Conservation (phyloP, 2,329 filamentous ascomycete species). For the Myriangium duriaei region DNA sequence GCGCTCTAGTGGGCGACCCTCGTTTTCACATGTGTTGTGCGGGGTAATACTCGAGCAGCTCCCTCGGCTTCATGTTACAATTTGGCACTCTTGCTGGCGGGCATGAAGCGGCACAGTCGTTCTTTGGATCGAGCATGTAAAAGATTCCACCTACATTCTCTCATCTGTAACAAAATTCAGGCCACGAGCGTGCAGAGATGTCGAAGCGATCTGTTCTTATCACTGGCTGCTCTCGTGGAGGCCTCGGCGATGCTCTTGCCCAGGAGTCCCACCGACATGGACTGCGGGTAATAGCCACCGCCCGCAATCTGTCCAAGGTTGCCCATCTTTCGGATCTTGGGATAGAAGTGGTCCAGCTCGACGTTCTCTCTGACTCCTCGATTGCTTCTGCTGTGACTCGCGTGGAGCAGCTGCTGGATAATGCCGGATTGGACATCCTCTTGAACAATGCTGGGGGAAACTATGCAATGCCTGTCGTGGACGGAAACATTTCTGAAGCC, state of each 20-base stretch:
- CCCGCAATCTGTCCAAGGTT: slow-evolving; percentile 26
- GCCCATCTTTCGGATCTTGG: slow-evolving; percentile 13
- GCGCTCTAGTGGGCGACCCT: too few relatives aligned
- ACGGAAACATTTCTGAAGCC: slow-evolving; percentile 16
- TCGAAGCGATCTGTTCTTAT: slow-evolving; percentile 15
- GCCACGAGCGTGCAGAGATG: too few relatives aligned
- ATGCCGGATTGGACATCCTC: slow-evolving; percentile 27
- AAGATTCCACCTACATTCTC: too few relatives aligned
- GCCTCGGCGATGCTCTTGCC: slow-evolving; percentile 30
- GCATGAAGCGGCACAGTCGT: too few relatives aligned
- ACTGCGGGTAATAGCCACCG: slow-evolving; percentile 32
- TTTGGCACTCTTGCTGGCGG: too few relatives aligned
- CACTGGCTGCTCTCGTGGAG: slow-evolving; percentile 26
- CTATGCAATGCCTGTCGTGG: slow-evolving; percentile 21
- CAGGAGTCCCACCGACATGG: slow-evolving; percentile 25
- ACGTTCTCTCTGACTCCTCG: slow-evolving; percentile 21
- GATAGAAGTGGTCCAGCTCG: slow-evolving; percentile 21
- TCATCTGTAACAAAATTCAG: too few relatives aligned
- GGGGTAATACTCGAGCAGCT: too few relatives aligned
- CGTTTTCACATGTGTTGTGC: too few relatives aligned
- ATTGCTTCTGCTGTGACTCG: slow-evolving; percentile 19
- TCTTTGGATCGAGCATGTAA: too few relatives aligned
- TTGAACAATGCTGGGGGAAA: slow-evolving; percentile 37
- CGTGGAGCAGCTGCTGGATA: slow-evolving; percentile 16
- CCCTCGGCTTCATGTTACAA: too few relatives aligned